These are phyloP conservation scores for Aspergillus cejpii DNA, from an alignment of 2,329 filamentous ascomycete species.

Conservation along the genomic window DNA sequence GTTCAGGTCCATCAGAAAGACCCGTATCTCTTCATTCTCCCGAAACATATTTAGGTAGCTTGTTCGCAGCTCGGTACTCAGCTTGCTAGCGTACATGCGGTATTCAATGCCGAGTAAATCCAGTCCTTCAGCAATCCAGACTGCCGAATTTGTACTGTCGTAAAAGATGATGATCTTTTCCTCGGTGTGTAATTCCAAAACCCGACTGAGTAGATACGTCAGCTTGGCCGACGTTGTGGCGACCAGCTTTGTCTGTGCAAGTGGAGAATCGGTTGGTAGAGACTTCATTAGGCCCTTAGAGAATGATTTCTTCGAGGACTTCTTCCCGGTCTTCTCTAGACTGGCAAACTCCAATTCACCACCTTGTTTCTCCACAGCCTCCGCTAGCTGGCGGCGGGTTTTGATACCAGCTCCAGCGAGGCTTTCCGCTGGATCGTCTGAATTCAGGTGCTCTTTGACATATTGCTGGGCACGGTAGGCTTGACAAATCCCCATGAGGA, in stretches of 20 bases:
- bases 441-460: slow-evolving; percentile 39
- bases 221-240: slow-evolving; percentile 82
- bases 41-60: slow-evolving; percentile 78
- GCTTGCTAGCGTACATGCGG: slow-evolving; percentile 49
- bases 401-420: slow-evolving; percentile 39
- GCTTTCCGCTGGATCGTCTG: slow-evolving; percentile 34
- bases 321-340: slow-evolving; percentile 14
- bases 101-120: slow-evolving; percentile 62
- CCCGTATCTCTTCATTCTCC: slow-evolving; percentile 59
- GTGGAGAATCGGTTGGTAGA: slow-evolving; percentile 42
- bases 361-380: slow-evolving; percentile 12
- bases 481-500: slow-evolving; percentile 54
- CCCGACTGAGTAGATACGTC: slow-evolving; percentile 71
- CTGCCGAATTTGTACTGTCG: slow-evolving; percentile 78
- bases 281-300: slow-evolving; percentile 22
- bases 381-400: slow-evolving; percentile 25
- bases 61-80: slow-evolving; percentile 58
- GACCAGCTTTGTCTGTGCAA: slow-evolving; percentile 58
- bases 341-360: slow-evolving; percentile 12
- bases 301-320: slow-evolving; percentile 28
- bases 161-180: slow-evolving; percentile 95
- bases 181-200: slow-evolving; percentile 58
- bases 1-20: slow-evolving; percentile 84
- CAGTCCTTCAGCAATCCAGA: slow-evolving; percentile 74
- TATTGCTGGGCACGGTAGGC: slow-evolving; percentile 51